Evolutionary conservation across 495 filamentous ascomycete species (phyloP).

Genomic region (Clavariopsis aquatica): DNA sequence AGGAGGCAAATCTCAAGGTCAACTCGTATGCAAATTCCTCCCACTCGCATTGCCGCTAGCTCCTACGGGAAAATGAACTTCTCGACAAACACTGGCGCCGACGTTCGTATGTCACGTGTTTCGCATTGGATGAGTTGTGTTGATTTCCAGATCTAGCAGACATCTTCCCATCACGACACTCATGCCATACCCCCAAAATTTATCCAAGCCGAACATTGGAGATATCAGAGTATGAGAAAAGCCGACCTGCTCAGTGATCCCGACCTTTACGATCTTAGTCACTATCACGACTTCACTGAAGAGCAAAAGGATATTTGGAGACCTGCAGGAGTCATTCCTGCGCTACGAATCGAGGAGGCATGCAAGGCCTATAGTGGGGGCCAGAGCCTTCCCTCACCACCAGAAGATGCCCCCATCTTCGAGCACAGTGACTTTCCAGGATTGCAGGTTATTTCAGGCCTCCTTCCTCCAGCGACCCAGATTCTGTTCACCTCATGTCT

Average conservation of each 20-base stretch:
- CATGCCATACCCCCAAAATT: constrained; percentile 30
- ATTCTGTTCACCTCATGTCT: constrained; percentile 29
- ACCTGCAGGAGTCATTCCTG: constrained; percentile 14
- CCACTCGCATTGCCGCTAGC: neutral
- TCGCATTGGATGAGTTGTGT: neutral
- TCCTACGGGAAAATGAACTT: constrained; percentile 2
- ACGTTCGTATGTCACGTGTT: constrained; percentile 24
- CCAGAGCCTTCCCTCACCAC: neutral
- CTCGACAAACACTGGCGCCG: constrained; percentile 3
- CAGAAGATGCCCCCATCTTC: constrained; percentile 7
- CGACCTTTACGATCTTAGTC: constrained; percentile 20
- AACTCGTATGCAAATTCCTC: neutral
- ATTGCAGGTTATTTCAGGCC: constrained; percentile 28
- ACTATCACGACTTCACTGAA: constrained; percentile 17
- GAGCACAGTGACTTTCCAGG: constrained; percentile 29
- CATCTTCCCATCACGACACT: constrained; percentile 29
- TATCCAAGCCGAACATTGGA: constrained; percentile 31
- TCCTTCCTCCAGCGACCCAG: constrained; percentile 34
- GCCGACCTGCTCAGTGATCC: constrained; percentile 22
- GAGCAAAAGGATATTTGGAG: constrained; percentile 19
- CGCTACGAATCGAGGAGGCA: constrained; percentile 19
- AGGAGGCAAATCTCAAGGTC: neutral
- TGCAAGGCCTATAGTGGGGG: constrained; percentile 15
- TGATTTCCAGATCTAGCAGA: neutral
- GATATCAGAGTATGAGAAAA: constrained; percentile 31